Conservation (phyloP, 352 stramenopile species). For the Thraustochytrium striatum region DNA sequence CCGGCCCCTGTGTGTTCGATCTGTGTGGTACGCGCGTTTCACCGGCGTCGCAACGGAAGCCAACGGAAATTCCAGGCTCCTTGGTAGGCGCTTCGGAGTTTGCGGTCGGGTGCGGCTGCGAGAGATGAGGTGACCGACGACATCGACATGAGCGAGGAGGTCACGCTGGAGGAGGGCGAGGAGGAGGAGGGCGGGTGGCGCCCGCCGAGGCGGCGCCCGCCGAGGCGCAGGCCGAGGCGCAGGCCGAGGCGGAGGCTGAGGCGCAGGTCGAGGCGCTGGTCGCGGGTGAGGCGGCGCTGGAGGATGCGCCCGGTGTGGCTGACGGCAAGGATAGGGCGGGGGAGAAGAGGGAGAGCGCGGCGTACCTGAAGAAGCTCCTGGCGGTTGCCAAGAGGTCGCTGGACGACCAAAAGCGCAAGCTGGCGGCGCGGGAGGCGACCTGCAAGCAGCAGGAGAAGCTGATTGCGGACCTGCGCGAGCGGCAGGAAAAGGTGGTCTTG, state of each 20-base stretch:
- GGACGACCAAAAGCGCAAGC: slow-evolving; percentile 23
- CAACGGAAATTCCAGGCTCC: too few species aligned
- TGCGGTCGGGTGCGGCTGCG: too few species aligned
- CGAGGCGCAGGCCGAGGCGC: not conserved
- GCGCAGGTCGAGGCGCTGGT: not conserved
- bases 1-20: too few species aligned
- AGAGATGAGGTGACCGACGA: not conserved
- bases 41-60: too few species aligned
- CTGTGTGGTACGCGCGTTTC: too few species aligned
- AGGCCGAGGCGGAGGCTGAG: not conserved
- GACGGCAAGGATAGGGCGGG: not conserved
- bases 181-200: too few species aligned
- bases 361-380: slow-evolving; percentile 41
- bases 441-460: not conserved
- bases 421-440: not conserved
- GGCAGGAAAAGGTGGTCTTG: slow-evolving; percentile 13
- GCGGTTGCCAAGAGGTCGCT: slow-evolving; percentile 37
- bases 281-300: not conserved
- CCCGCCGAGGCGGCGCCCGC: too few species aligned
- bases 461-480: not conserved
- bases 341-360: not conserved
- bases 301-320: not conserved
- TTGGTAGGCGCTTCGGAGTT: too few species aligned
- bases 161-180: not conserved
- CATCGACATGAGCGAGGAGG: not conserved